Evolutionary conservation across 108 stramenopile species (phyloP), one percentile per base, ranked within the genome.

Genomic region (Discostella pseudostelligera): DNA sequence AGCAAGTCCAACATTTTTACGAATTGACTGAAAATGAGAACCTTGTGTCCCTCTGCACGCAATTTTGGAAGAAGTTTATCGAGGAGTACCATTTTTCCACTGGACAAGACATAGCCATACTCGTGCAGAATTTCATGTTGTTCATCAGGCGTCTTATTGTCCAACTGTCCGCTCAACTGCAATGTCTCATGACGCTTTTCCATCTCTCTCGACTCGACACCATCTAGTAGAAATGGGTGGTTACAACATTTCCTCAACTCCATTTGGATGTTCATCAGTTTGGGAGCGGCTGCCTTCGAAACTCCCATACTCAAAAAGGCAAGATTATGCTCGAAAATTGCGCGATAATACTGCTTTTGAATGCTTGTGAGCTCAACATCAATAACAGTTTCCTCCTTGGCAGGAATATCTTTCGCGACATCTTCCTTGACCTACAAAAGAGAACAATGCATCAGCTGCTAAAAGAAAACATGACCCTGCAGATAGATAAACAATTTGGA

Each of bases 241-340:
- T 99, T 99, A 87, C 98, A 99, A 70, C 93, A 94, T 81, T 99
- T 99, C 45, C 99, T 86, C 35, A 99, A 82, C 67, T 99, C 97
- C 97, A 98, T 99, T 61, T 98, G 97, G 47, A 99, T 96, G 75
- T 99, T 99, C 95, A 96, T 96, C 45, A 99, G 83, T 65, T 93
- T 95, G 21, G 95, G 97, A 21, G 91, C 86, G 47, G 48, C 84
- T 13, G 68, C 50, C 49, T 84, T 72, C 2, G 70, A 59, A 12
- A 77, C 59, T 48, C 92, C 93, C 85, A 95, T 92, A 69, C 87
- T 94, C 64, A 99, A 83, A 56, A 97, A 96, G 24, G 92, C 81
- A 69, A 95, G 96, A 76, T 99, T 99, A 54, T 93, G 90, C 75
- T 98, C 95, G 67, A 96, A 96, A 50, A 98, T 92, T n/a, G 98